Conservation (phyloP, 1,139 yeast genomes). For the Pichia cactophila region DNA sequence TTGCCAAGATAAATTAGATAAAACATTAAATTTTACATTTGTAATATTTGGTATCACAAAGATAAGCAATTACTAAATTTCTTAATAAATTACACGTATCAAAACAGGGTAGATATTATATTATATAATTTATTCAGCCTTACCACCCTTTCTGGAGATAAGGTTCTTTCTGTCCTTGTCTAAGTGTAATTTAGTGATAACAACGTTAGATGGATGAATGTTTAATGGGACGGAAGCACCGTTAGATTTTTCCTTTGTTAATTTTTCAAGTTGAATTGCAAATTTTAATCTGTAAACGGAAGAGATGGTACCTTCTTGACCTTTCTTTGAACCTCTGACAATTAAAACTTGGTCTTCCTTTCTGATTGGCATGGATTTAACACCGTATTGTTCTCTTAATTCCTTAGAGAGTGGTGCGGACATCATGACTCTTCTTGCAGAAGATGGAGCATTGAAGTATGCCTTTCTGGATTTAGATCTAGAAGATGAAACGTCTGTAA, state of each 20-base stretch:
- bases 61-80: background rate
- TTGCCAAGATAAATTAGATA: background rate
- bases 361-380: conserved; percentile 96
- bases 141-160: conserved; percentile 90
- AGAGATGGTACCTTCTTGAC: conserved; percentile 97
- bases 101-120: background rate
- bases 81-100: conserved; percentile 1
- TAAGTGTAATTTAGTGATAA: conserved; percentile 95
- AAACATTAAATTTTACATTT: background rate
- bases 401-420: conserved; percentile 99
- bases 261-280: conserved; percentile 94
- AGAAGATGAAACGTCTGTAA: conserved; percentile 92
- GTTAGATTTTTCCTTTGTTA: conserved; percentile 95
- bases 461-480: conserved; percentile 99
- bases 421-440: conserved; percentile 90
- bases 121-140: conserved; percentile 44
- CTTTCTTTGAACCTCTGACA: conserved; percentile 99
- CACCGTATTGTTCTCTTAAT: conserved; percentile 95
- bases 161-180: conserved; percentile 99
- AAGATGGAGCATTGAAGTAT: conserved; percentile 97
- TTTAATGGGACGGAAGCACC: conserved; percentile 98
- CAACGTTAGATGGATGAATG: conserved; percentile 98
- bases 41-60: background rate
- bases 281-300: conserved; percentile 99
- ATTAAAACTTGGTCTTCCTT: conserved; percentile 94